Evolutionary conservation across 1,284 basidiomycete species (phyloP).

Genomic region (Ganoderma sinense): DNA sequence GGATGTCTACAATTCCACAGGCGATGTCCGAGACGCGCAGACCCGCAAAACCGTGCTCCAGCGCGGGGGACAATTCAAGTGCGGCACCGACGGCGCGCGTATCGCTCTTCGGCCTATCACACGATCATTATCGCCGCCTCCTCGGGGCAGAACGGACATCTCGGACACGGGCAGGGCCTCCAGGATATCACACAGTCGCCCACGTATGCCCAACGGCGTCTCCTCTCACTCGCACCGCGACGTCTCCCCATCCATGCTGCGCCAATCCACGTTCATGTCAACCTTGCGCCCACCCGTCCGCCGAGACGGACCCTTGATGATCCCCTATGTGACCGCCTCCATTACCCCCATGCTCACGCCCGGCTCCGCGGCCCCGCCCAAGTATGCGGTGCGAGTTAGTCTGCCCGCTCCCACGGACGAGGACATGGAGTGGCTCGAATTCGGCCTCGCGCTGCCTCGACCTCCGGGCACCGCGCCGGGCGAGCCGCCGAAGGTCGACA

Average conservation of each 20-base stretch:
- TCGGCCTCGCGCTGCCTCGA: constrained; percentile 64
- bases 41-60: constrained; percentile 67
- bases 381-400: constrained; percentile 66
- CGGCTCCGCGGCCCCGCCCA: constrained; percentile 41
- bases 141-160: constrained; percentile 30
- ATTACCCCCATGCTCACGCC: constrained; percentile 57
- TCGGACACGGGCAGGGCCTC: constrained; percentile 22
- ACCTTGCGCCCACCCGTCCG: constrained; percentile 44
- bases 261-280: constrained; percentile 37
- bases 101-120: constrained; percentile 55
- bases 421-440: constrained; percentile 77
- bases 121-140: constrained; percentile 22
- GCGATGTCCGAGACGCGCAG: constrained; percentile 64
- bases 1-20: constrained; percentile 67
- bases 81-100: constrained; percentile 63
- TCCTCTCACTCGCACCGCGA: constrained; percentile 23
- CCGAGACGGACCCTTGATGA: constrained; percentile 65
- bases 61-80: constrained; percentile 61
- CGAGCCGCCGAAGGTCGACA: constrained; percentile 54
- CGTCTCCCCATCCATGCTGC: constrained; percentile 34
- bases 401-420: constrained; percentile 63
- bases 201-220: constrained; percentile 40
- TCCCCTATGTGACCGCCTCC: constrained; percentile 61
- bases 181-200: constrained; percentile 41
- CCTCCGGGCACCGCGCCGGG: constrained; percentile 5